Base-by-base conservation (phyloP, 306 rosid genomes). In the Senna siamea region DNA sequence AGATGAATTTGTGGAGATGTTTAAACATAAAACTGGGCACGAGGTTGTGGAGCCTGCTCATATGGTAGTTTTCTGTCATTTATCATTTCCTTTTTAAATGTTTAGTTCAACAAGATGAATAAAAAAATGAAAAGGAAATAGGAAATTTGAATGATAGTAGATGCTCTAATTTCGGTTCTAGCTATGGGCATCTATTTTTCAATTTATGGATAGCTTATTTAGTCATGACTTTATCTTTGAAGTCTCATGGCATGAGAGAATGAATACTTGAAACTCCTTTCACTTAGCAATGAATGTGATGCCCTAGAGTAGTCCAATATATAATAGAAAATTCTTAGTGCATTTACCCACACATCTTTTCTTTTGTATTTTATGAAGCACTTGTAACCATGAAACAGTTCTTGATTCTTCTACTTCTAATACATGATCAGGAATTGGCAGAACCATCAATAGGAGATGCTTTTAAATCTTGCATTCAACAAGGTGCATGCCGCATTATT, bases 1-100 rank as follows among this genome's bases (percentile, higher is more conserved):
- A 92, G 99, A 84, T 92, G 95, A 87, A 47, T 92, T 94, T 70
- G 96, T 92, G 85, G 71, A 81, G 83, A 86, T 94, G 89, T 89
- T 85, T 81, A 91, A 80, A 76, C 81, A 79, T 69, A 86, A 79
- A 81, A 93, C 96, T 81, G 94, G 93, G n/a, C 88, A 88, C 72
- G 68, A 77, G 57, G 87, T 94, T 61, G 96, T 90, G 81, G 97
- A 88, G 85, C 93, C 93, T 73, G 97, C 99, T 85, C 96, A 90
- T 73, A 94, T 94, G 99, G 97, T 92, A 84, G 72, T 52, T 28
- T 48, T 50, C 73, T 78, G 53, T 19, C 59, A 14, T 69, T 30
- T 69, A 35, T 66, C 12, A 40, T 11, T 63, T 26, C 3, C 3
- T 26, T 26, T 2, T 61, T 60, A 5, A 55, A 41, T 71, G 38